Conservation (phyloP, 2,329 filamentous ascomycete species). For the Grosmannia clavigera region DNA sequence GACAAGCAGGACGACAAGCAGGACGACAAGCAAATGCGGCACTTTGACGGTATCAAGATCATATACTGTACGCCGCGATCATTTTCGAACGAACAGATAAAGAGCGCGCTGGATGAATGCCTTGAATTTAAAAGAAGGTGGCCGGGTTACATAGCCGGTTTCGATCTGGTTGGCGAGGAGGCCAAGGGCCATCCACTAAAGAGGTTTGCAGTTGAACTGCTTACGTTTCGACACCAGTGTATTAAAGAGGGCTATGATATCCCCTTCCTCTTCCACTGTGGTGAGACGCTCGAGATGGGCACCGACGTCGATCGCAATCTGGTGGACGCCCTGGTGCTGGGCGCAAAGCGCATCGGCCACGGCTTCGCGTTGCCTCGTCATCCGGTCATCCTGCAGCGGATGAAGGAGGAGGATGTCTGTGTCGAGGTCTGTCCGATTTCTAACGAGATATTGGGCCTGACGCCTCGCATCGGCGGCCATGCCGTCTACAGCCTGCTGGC, state of each 20-base stretch:
- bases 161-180: constrained; percentile 60
- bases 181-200: constrained; percentile 45
- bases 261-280: constrained; percentile 66
- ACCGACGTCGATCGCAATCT: constrained; percentile 55
- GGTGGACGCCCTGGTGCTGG: constrained; percentile 52
- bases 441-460: constrained; percentile 62
- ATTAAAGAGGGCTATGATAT: constrained; percentile 36
- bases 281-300: constrained; percentile 58
- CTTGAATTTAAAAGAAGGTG: constrained; percentile 44
- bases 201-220: constrained; percentile 41
- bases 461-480: constrained; percentile 52
- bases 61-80: constrained; percentile 60
- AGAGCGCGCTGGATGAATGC: constrained; percentile 46
- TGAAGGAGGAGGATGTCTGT: constrained; percentile 52
- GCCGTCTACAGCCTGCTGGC: constrained; percentile 55
- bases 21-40: constrained; percentile 12
- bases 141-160: constrained; percentile 51
- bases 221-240: constrained; percentile 44
- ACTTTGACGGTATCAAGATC: constrained; percentile 55
- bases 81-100: constrained; percentile 35
- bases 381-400: constrained; percentile 50
- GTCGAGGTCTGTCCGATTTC: constrained; percentile 70
- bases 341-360: constrained; percentile 59
- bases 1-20: no score
- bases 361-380: constrained; percentile 59